Base-by-base conservation (phyloP, 2,329 filamentous ascomycete species). In the Chaetothyriales sp. region DNA sequence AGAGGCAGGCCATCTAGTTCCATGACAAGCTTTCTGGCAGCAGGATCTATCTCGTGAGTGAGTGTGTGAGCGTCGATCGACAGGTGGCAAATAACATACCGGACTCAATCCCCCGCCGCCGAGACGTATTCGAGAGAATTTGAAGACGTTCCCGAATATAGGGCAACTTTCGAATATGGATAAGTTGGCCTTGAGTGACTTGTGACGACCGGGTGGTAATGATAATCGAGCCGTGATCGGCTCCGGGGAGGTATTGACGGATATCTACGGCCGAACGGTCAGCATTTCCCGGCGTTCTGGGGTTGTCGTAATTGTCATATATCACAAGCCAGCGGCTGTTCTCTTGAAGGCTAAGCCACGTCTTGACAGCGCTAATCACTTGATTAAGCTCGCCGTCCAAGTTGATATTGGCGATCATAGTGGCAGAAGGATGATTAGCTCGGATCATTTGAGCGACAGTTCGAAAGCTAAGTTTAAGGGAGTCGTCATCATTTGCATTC, bases 1-100 rank as follows among this genome's bases (percentile, higher is more conserved):
- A 77, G 65, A 10, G 71, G 72, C 25, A 74, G 66, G 4, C 73
- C 69, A 53, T 71, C 67, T 0, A 76, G 67, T 47, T 61, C 58
- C 33, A 59, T 52, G 1, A 63, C 62, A 53, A 73, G 65, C 10
- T 10, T n/a, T 25, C 22, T 25, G 18, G 57, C 57, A 46, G 46
- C 44, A 49, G 43, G 37, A 47, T 57, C 56, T 56, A 20, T 37
- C 18, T 18, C 44, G 33, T 44, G 25, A 37, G 44, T 40, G 28
- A 18, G 20, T 40, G 9, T 20, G 18, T 18, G 18, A n/a, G 22
- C 22, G 6, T 6, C 3, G 3, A 44, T 44, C 40, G 15, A 44
- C 3, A 40, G 8, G 20, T 10, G 2, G 19, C 28, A 18, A 54
- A 10, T 44, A 15, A 19, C 56, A 45, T 54, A 56, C 57, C 50